Evolutionary conservation across 768 basidiomycete genomes (phyloP), one percentile per base, ranked within the genome.

Genomic region (Auricularia sp.): DNA sequence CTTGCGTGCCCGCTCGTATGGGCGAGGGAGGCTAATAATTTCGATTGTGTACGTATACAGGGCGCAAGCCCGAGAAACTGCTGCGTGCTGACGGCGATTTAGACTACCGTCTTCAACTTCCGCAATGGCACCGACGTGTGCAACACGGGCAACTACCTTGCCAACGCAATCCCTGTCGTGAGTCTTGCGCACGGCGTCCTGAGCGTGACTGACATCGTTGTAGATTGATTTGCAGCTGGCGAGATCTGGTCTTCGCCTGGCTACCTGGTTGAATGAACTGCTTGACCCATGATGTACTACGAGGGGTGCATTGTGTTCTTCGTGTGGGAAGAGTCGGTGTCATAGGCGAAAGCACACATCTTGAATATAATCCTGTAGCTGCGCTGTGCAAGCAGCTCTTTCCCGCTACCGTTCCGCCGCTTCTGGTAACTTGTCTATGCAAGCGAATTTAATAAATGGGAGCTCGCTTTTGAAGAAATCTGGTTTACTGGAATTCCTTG

Each of bases 231-330:
- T 72, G 2, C 81, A 82, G 65, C 75, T 82, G 21, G 80, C 80
- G 7, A 80, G 80, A 67, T 76, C 77, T 67, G 81, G 80, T 5
- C 80, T 77, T 67, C 80, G 80, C 33, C 72, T 82, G 39, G 81
- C 81, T 10, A 80, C 81, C 1, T 81, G 81, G 81, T 71, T 82
- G 64, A 81, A 81, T 67, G 79, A 80, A 4, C 69, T 82, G 18
- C 81, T 83, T 44, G 73, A 72, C 42, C 47, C 47, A 13, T 51
- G 47, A 51, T 51, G 18, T 51, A 18, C 11, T 11, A 45, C 18
- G 11, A 11, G 10, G 11, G 10, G 44, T 45, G 18, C 44, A 45
- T 45, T 11, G 11, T 10, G 44, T 6, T 51, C 47, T 14, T 42
- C 39, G 39, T 42, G 39, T 42, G 39, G 8, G 13, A 42, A 29